Conservation (phyloP, 2,329 filamentous ascomycete genomes). For the Pestalotiopsis sp. region DNA sequence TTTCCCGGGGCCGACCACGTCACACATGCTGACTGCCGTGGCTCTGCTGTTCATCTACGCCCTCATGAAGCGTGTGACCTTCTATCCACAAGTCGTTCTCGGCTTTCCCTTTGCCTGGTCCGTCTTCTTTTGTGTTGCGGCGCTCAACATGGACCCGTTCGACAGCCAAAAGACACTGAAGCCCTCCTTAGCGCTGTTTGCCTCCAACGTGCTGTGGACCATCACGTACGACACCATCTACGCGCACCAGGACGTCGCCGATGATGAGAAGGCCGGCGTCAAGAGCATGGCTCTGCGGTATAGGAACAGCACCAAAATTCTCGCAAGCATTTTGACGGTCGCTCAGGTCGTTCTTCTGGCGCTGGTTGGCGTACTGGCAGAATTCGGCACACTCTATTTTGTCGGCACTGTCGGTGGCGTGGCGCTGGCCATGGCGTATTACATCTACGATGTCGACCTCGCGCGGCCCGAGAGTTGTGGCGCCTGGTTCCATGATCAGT, state of each 20-base stretch:
- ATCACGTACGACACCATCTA: conserved; percentile 17
- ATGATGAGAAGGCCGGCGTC: conserved; percentile 51
- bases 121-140: conserved; percentile 49
- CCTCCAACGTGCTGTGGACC: background rate
- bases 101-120: conserved; percentile 54
- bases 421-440: conserved; percentile 15
- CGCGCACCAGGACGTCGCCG: conserved; percentile 51
- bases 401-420: conserved; percentile 17
- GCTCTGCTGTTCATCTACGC: conserved; percentile 48
- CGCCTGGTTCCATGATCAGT: conserved; percentile 20
- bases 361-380: conserved; percentile 14
- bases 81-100: conserved; percentile 54
- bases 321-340: conserved; percentile 12
- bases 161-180: conserved; percentile 34
- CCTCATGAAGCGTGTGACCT: conserved; percentile 52
- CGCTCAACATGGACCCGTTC: conserved; percentile 46
- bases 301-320: conserved; percentile 6
- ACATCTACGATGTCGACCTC: conserved; percentile 19
- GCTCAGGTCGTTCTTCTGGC: conserved; percentile 12
- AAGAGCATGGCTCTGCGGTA: conserved; percentile 50
- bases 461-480: conserved; percentile 6
- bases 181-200: background rate
- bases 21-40: conserved; percentile 6
- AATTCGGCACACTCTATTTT: conserved; percentile 13
- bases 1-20: background rate